Percentiles rank a stretch among this genome's conserved stretches.
Evolutionary conservation across 2,329 filamentous ascomycete genomes (phyloP).

Genomic region (Beauveria brongniartii): DNA sequence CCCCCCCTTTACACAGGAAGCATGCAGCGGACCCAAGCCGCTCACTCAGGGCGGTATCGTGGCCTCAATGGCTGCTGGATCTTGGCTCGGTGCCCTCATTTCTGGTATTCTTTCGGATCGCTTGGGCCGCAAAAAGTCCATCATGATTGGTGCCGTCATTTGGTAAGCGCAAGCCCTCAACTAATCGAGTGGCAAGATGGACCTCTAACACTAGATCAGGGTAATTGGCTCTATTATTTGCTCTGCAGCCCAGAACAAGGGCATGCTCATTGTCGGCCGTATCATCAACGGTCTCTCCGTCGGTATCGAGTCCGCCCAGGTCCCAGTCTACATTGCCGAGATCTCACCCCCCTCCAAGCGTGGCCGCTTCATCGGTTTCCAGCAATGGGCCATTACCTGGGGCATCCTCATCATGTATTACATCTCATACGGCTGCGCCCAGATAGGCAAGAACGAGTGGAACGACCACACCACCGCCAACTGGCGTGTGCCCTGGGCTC

Average conservation of each 20-base stretch:
- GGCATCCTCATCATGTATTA: slow-evolving; percentile 62
- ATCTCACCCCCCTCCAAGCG: slow-evolving; percentile 47
- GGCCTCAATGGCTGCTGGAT: slow-evolving; percentile 43
- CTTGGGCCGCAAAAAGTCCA: slow-evolving; percentile 40
- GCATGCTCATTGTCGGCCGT: slow-evolving; percentile 45
- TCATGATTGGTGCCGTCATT: slow-evolving; percentile 41
- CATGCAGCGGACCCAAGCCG: slow-evolving; percentile 29
- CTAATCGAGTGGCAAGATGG: background rate
- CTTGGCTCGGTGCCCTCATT: slow-evolving; percentile 39
- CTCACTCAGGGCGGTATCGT: slow-evolving; percentile 44
- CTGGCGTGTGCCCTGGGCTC: slow-evolving; percentile 57
- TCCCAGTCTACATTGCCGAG: slow-evolving; percentile 64
- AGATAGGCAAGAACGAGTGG: slow-evolving; percentile 34
- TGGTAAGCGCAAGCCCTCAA: slow-evolving; percentile 32
- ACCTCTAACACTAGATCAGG: slow-evolving; percentile 22
- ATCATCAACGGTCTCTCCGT: slow-evolving; percentile 60
- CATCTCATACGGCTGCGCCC: slow-evolving; percentile 56
- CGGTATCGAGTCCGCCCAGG: slow-evolving; percentile 58
- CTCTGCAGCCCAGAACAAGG: slow-evolving; percentile 37
- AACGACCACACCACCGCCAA: slow-evolving; percentile 38
- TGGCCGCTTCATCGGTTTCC: slow-evolving; percentile 60
- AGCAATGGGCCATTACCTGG: slow-evolving; percentile 68
- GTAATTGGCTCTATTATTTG: slow-evolving; percentile 38
- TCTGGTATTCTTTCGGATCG: slow-evolving; percentile 43
- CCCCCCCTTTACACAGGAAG: slow-evolving; percentile 22